Percentiles rank a stretch among this genome's conserved stretches.
Conservation (phyloP, 148 eudicot genomes). For the Beta vulgaris region DNA sequence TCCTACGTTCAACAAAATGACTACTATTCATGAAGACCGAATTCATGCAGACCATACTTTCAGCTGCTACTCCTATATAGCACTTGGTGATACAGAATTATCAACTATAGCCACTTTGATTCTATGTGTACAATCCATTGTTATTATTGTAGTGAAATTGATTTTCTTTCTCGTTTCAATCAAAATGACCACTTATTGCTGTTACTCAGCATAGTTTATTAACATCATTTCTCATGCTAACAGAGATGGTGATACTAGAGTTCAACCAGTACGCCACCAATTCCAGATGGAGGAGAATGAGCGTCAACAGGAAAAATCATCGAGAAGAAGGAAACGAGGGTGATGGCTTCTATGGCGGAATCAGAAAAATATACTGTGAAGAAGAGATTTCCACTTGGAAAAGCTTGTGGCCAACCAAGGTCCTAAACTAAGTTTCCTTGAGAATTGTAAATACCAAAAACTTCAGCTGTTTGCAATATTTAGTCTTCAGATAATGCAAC, state of each 20-base stretch:
- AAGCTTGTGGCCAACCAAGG: conserved; percentile 58
- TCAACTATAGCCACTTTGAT: background rate
- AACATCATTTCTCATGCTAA: conserved; percentile 3
- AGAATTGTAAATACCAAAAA: conserved; percentile 25
- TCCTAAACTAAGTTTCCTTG: conserved; percentile 35
- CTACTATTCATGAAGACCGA: no score
- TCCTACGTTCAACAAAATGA: no score
- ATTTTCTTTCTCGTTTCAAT: no score
- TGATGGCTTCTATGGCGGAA: conserved; percentile 87
- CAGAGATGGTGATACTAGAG: conserved; percentile 69
- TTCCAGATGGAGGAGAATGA: conserved; percentile 70
- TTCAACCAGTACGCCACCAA: conserved; percentile 72
- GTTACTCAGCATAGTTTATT: no score
- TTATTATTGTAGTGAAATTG: no score
- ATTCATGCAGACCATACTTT: background rate
- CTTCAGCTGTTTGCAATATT: background rate
- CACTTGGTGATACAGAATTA: background rate
- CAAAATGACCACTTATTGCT: no score
- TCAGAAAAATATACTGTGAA: conserved; percentile 55
- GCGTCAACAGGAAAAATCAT: conserved; percentile 54
- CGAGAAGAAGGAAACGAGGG: conserved; percentile 73
- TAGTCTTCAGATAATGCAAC: conserved; percentile 6
- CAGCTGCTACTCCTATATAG: background rate
- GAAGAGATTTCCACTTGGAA: conserved; percentile 71
- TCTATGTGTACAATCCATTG: no score